A percentile compares a stretch with the other conserved stretches of the same genome.
Conservation (phyloP, 202 grass and related monocot genomes). For the Zizania palustris region DNA sequence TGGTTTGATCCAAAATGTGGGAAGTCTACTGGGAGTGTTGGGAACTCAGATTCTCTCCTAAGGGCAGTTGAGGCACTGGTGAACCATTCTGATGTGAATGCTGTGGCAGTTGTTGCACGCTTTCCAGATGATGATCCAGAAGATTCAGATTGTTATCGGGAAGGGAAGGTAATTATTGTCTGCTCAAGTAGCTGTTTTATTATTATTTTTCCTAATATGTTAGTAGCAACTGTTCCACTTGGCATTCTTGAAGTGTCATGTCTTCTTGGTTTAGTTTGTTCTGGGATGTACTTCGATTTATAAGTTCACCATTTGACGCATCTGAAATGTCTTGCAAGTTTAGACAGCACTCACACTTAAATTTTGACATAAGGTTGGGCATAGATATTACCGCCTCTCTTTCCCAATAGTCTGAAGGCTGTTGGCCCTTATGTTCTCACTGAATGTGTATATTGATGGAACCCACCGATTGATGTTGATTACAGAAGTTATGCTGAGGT, state of each 20-base stretch:
- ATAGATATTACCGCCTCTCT: slow-evolving; percentile 12
- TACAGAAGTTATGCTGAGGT: neutral
- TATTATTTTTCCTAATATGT: neutral
- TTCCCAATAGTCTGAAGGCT: neutral
- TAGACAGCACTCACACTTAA: neutral
- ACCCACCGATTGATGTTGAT: neutral
- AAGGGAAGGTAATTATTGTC: slow-evolving; percentile 59
- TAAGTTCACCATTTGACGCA: neutral
- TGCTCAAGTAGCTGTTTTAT: slow-evolving; percentile 4
- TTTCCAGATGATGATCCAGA: slow-evolving; percentile 87
- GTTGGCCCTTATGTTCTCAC: neutral
- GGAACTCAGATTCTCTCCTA: slow-evolving; percentile 71
- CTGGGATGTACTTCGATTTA: neutral
- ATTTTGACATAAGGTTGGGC: neutral
- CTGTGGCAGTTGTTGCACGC: slow-evolving; percentile 76
- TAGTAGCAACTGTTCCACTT: neutral
- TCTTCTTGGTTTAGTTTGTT: neutral
- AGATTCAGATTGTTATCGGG: slow-evolving; percentile 65
- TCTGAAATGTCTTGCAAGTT: slow-evolving; percentile 4
- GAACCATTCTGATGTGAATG: slow-evolving; percentile 64
- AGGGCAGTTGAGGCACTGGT: slow-evolving; percentile 68
- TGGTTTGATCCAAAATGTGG: slow-evolving; percentile 79
- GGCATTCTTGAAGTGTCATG: neutral
- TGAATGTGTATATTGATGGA: neutral
- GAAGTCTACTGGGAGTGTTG: slow-evolving; percentile 79